phyloP scores from a whole-genome alignment of 2,329 filamentous ascomycete species.

The Botrytis fragariae region DNA sequence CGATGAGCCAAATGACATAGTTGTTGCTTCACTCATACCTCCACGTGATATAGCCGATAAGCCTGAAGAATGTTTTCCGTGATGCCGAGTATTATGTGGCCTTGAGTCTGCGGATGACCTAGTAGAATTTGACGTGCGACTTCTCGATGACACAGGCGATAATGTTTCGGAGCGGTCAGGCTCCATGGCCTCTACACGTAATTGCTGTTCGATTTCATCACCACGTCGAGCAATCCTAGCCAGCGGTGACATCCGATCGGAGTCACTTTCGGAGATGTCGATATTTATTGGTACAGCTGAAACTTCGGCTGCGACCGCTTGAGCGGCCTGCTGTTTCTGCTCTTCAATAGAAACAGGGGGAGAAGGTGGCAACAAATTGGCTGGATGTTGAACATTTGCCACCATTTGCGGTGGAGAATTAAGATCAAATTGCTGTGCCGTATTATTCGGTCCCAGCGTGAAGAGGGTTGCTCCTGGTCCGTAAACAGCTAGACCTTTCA shows the following conservation, averaged over 20 bases:
- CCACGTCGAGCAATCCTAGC: slow-evolving; percentile 72
- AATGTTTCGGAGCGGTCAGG: slow-evolving; percentile 36
- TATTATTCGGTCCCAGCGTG: slow-evolving; percentile 82
- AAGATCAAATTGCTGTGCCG: slow-evolving; percentile 92
- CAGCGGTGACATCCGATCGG: slow-evolving; percentile 72
- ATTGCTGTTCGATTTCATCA: slow-evolving; percentile 42
- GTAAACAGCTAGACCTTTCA: slow-evolving; percentile 81
- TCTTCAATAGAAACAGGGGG: slow-evolving; percentile 80
- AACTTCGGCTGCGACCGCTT: slow-evolving; percentile 33
- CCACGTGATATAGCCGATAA: slow-evolving; percentile 50
- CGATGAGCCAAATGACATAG: slow-evolving; percentile 66
- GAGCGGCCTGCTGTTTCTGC: slow-evolving; percentile 47
- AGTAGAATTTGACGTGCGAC: slow-evolving; percentile 44
- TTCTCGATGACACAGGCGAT: slow-evolving; percentile 39
- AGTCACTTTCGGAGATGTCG: slow-evolving; percentile 70
- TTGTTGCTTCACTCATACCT: slow-evolving; percentile 60
- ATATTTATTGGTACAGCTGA: slow-evolving; percentile 56
- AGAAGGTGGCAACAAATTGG: slow-evolving; percentile 73
- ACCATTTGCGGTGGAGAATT: slow-evolving; percentile 80
- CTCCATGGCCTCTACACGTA: slow-evolving; percentile 24
- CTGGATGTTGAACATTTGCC: slow-evolving; percentile 81
- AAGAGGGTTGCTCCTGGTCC: slow-evolving; percentile 90
- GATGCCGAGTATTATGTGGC: slow-evolving; percentile 40
- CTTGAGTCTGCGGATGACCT: slow-evolving; percentile 55
- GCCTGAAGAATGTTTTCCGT: slow-evolving; percentile 32